These are phyloP conservation scores for Solanum tarapatanum DNA, from an alignment of 257 asterid species.

Conservation along the genomic window DNA sequence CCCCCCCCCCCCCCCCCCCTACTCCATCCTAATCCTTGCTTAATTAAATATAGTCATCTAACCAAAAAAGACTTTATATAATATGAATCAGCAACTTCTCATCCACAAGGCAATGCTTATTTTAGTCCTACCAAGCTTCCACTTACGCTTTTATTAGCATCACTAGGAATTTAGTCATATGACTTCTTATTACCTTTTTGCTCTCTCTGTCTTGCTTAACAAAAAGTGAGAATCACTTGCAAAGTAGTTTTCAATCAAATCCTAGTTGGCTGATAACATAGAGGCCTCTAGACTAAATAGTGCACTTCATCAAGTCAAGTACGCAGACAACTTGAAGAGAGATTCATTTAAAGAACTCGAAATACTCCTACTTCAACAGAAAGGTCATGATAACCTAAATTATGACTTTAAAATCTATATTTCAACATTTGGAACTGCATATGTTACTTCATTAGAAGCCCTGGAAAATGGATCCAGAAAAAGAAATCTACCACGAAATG, in stretches of 20 bases:
- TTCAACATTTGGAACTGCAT: neutral
- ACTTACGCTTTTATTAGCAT: neutral
- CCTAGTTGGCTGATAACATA: neutral
- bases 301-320: neutral
- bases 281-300: neutral
- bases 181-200: neutral
- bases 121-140: neutral
- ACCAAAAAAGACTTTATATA: neutral
- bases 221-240: neutral
- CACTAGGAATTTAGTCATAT: neutral
- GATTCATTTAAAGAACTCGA: neutral
- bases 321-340: neutral
- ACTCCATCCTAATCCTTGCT: neutral
- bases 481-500: neutral
- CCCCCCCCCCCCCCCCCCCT: neutral
- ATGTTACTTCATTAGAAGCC: neutral
- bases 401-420: neutral
- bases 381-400: neutral
- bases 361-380: neutral
- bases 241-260: neutral
- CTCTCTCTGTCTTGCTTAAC: neutral
- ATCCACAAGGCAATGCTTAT: neutral
- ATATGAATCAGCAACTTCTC: neutral
- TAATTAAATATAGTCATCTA: neutral
- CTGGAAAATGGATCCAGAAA: neutral